A percentile compares a stretch with the other conserved stretches of the same genome.
phyloP scores from a whole-genome alignment of 805 yeast species.

The Lachancea kluyveri region DNA sequence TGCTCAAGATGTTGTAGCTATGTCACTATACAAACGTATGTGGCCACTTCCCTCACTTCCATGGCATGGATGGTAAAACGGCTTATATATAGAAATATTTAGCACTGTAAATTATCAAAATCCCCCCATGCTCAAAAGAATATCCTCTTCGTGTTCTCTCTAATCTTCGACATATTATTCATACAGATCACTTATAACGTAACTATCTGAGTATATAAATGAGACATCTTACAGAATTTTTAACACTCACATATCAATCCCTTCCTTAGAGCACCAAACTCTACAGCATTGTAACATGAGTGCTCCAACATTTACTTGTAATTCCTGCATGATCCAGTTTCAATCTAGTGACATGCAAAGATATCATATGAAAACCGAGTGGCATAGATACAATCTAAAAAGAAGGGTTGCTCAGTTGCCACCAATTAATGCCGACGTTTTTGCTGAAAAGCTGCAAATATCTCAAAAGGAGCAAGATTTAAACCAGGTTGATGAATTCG shows the following conservation, averaged over 20 bases:
- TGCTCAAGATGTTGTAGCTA: slow-evolving; percentile 88
- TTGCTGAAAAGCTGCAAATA: slow-evolving; percentile 34
- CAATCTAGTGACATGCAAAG: slow-evolving; percentile 80
- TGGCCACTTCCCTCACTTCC: slow-evolving; percentile 63
- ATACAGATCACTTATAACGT: no score
- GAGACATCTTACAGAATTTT: no score
- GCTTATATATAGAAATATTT: no score
- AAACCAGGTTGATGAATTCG: slow-evolving; percentile 34
- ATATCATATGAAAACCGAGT: slow-evolving; percentile 92
- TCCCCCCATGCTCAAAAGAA: no score
- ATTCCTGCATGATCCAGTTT: slow-evolving; percentile 81
- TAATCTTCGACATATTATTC: no score
- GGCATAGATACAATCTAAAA: slow-evolving; percentile 96
- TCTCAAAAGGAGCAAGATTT: slow-evolving; percentile 27
- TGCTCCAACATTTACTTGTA: slow-evolving; percentile 63
- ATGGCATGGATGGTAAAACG: slow-evolving; percentile 19
- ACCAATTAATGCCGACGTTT: slow-evolving; percentile 55
- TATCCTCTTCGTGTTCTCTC: no score
- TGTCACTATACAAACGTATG: slow-evolving; percentile 88
- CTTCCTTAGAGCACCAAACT: not conserved
- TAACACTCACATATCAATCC: not conserved
- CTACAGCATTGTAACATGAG: not conserved
- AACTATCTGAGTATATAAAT: no score
- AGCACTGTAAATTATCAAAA: no score
- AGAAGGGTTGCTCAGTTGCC: slow-evolving; percentile 84